Evolutionary conservation across 768 basidiomycete genomes (phyloP).

Genomic region (Paxillus involutus): DNA sequence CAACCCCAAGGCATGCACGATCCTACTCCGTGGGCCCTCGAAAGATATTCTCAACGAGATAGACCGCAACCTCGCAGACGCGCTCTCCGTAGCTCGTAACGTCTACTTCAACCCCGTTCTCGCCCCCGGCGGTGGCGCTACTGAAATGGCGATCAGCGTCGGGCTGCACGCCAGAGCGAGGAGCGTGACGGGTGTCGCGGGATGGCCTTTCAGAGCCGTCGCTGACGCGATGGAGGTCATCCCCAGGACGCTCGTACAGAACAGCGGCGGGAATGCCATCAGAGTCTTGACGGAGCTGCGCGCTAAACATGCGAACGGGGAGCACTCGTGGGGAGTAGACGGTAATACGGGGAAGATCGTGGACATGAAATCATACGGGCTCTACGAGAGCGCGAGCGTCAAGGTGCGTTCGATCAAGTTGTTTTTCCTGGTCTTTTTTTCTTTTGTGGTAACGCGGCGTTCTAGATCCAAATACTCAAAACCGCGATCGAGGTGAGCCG

Average conservation of each 20-base stretch:
- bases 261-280: constrained; percentile 93
- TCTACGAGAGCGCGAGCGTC: constrained; percentile 95
- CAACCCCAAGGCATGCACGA: constrained; percentile 94
- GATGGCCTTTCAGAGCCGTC: constrained; percentile 89
- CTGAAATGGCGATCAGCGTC: constrained; percentile 96
- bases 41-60: constrained; percentile 99
- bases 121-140: constrained; percentile 95
- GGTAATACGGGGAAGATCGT: constrained; percentile 95
- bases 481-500: constrained; percentile 84
- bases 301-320: constrained; percentile 93
- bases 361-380: constrained; percentile 92
- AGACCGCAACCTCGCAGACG: constrained; percentile 95
- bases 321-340: constrained; percentile 90
- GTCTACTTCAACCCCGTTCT: constrained; percentile 94
- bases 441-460: not conserved
- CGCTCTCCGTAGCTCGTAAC: constrained; percentile 96
- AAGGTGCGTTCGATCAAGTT: constrained; percentile 51
- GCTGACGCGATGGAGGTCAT: constrained; percentile 98
- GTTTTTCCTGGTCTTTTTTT: not conserved
- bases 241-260: constrained; percentile 92
- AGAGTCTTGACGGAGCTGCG: constrained; percentile 90
- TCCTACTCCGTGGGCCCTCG: constrained; percentile 94
- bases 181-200: constrained; percentile 82
- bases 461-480: constrained; percentile 89
- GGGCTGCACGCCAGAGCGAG: constrained; percentile 80